Evolutionary conservation across 2,329 filamentous ascomycete genomes (phyloP).

Genomic region (Aspergillus brunneoviolaceus): DNA sequence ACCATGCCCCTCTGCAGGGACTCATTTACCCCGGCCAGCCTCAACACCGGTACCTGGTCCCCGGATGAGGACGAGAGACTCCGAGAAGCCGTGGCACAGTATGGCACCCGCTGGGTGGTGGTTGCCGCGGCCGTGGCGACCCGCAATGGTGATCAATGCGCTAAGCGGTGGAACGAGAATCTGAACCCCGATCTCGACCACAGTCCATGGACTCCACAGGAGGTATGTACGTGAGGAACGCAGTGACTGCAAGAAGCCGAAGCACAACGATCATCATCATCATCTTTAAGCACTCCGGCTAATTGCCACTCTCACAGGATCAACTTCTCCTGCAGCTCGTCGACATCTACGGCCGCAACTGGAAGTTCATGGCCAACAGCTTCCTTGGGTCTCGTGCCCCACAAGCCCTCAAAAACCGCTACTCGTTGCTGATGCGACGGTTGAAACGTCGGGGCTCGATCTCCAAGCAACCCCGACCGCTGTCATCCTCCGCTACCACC

Average conservation of each 20-base stretch:
- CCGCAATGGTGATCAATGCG: slow-evolving; percentile 12
- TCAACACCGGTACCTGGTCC: slow-evolving; percentile 6
- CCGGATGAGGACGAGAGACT: slow-evolving; percentile 7
- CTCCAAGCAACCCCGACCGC: no score
- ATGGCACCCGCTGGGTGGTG: slow-evolving; percentile 10
- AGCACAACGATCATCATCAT: not conserved
- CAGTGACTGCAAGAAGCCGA: not conserved
- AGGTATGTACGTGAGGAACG: not conserved
- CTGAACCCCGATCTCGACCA: slow-evolving; percentile 15
- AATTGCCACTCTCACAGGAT: not conserved
- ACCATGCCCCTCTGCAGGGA: not conserved
- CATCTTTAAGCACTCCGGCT: not conserved
- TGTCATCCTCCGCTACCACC: no score
- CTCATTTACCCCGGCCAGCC: not conserved
- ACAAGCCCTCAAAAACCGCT: not conserved
- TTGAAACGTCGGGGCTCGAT: no score
- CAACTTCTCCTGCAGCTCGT: not conserved
- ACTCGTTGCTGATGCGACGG: no score
- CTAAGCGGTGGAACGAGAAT: slow-evolving; percentile 13
- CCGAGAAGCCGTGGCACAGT: not conserved
- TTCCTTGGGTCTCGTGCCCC: not conserved
- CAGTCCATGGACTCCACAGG: slow-evolving; percentile 4
- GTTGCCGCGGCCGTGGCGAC: slow-evolving; percentile 9
- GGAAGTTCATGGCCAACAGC: not conserved
- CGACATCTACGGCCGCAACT: not conserved